Conservation (phyloP, 306 rosid genomes). For the Prunus kanzakura region DNA sequence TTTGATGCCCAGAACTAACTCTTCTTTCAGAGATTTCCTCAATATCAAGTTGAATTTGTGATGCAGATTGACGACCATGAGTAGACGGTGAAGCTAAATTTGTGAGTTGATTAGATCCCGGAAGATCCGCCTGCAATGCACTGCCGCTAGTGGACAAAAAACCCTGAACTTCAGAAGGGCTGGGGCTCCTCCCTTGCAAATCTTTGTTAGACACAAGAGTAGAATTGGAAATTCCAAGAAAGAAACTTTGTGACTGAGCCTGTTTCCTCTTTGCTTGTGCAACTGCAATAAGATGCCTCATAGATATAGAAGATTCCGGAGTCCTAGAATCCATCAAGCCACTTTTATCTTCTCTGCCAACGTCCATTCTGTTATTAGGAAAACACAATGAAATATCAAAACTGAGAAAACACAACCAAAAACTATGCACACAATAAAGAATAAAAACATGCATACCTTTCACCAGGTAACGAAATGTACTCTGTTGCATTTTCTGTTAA, state of each 20-base stretch:
- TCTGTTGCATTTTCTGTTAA: constrained; percentile 47
- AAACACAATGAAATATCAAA: constrained; percentile 4
- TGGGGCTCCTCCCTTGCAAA: constrained; percentile 61
- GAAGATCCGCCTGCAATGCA: constrained; percentile 48
- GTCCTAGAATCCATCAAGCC: constrained; percentile 49
- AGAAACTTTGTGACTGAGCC: constrained; percentile 54
- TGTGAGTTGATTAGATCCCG: constrained; percentile 46
- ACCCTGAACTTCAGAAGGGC: constrained; percentile 64
- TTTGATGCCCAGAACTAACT: constrained; percentile 66
- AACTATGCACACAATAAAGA: constrained; percentile 3
- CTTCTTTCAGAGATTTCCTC: constrained; percentile 79
- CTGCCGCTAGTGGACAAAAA: constrained; percentile 49
- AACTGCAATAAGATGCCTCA: constrained; percentile 91
- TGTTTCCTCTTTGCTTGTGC: constrained; percentile 90
- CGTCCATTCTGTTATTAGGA: constrained; percentile 47
- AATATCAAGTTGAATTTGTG: constrained; percentile 52
- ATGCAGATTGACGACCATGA: constrained; percentile 45
- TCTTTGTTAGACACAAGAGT: constrained; percentile 32
- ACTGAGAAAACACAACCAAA: background rate
- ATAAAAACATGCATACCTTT: constrained; percentile 49
- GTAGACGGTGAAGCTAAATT: constrained; percentile 59
- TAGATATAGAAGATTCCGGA: constrained; percentile 61
- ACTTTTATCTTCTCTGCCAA: constrained; percentile 45
- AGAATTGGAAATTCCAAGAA: constrained; percentile 44
- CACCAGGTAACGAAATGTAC: constrained; percentile 45